Conservation (phyloP, 805 yeast species). For the Yarrowia alimentaria region DNA sequence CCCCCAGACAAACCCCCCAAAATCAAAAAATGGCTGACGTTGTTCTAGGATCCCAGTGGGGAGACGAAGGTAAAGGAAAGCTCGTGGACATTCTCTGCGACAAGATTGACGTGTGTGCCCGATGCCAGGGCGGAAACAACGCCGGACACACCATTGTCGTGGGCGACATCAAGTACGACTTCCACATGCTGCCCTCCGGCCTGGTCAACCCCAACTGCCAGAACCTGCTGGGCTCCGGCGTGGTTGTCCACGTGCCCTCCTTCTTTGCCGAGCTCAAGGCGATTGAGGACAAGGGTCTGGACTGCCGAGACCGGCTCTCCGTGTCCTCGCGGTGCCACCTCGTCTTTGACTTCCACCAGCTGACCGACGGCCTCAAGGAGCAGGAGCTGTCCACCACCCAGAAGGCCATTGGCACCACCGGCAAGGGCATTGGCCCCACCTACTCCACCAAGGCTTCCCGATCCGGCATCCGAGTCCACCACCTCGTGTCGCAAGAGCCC, state of each 20-base stretch:
- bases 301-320: slow-evolving; percentile 71
- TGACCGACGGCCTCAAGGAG: slow-evolving; percentile 93
- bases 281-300: slow-evolving; percentile 77
- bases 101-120: slow-evolving; percentile 91
- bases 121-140: slow-evolving; percentile 97
- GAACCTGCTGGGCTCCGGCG: slow-evolving; percentile 93
- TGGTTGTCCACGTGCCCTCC: slow-evolving; percentile 91
- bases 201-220: slow-evolving; percentile 87
- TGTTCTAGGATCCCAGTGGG: slow-evolving; percentile 99
- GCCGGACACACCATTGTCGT: slow-evolving; percentile 99
- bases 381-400: slow-evolving; percentile 77
- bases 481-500: slow-evolving; percentile 83
- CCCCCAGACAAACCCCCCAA: slow-evolving; percentile 2
- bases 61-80: slow-evolving; percentile 99
- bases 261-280: slow-evolving; percentile 82
- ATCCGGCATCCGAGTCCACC: slow-evolving; percentile 96
- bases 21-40: slow-evolving; percentile 66
- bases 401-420: slow-evolving; percentile 94
- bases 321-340: slow-evolving; percentile 92
- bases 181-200: slow-evolving; percentile 99
- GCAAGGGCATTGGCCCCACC: slow-evolving; percentile 98
- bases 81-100: slow-evolving; percentile 94
- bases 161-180: slow-evolving; percentile 82
- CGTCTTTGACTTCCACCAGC: slow-evolving; percentile 97
- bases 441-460: slow-evolving; percentile 95